Evolutionary conservation across 176 grass and related monocot species (phyloP), one percentile per base, ranked within the genome.

Genomic region (Miscanthus lutarioriparius): DNA sequence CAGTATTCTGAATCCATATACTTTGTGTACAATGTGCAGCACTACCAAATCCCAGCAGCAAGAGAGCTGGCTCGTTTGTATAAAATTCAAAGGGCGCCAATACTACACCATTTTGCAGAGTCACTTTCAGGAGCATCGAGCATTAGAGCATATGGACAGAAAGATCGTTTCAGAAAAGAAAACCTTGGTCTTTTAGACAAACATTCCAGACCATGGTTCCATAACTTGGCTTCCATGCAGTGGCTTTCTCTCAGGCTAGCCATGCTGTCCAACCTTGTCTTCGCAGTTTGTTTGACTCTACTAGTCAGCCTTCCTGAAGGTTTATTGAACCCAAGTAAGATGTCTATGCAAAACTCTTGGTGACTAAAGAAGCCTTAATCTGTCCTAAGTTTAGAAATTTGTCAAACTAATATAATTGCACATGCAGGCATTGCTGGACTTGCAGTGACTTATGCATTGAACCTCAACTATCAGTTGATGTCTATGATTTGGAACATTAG

Each of bases 271-370:
- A 94, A 92, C 75, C 86, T 97, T 81, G 87, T 94, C 64, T 97
- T 94, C 26, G 91, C 89, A 27, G 88, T 91, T 78, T 97, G 85
- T 67, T 70, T 97, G 84, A 72, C 91, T 74, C 79, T 97, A 37
- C 80, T 97, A 82, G 80, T 97, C 51, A 97, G 87, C 62, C 87
- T 92, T 63, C 94, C 94, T 32, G 94, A 93, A 92, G 94, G 94
- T 65, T 88, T 97, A 74, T 82, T 97, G 75, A 92, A 90, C 90
- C 94, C 94, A 90, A 94, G 94, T 97, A 84, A 92, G 94, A 70
- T 88, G 3, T 23, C 25, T 61, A 61, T 86, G 22, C 37, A 76
- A 70, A 58, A 30, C 54, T 75, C 13, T 80, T 38, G 38, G 7
- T 77, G 70, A 68, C 25, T 20, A 67, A 19, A 65, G 20, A 51